Evolutionary conservation across 1,139 yeast genomes (phyloP), one percentile per base, ranked within the genome.

Genomic region (Pichia sp.): DNA sequence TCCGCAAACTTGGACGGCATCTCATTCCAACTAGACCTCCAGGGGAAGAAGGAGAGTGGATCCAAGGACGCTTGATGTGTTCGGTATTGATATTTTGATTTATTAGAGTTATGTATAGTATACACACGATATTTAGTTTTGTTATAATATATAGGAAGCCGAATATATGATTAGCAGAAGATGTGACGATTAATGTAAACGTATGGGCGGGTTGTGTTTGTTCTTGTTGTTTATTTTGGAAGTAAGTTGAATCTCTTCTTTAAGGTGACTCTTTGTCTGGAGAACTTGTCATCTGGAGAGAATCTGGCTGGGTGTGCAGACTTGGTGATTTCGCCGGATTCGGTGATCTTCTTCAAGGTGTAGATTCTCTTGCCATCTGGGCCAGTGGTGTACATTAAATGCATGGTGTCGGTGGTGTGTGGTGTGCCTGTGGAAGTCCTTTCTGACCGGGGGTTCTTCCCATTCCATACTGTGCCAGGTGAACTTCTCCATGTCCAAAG

Each of bases 291-390:
- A 68, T 93, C 99, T 60, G 99, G 99, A 42, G 99, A 93, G 70
- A 93, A 93, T 71, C 99, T 83, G 48, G 99, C 99, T 54, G 99
- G 99, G 70, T 94, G 99, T 31, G 99, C 99, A 57, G 96, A 87
- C 75, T 90, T 89, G 68, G 99, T 94, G 76, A 93, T 90, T 70
- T 90, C 96, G 55, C 98, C 98, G 11, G 75, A 72, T 54, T 77
- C 90, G 45, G 95, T 83, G 60, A 67, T 57, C 75, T 94, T 94
- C 71, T 87, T 76, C 60, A 94, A 78, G 47, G 99, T 94, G 79
- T 94, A 94, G 62, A 87, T 71, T 71, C 99, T 87, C 79, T 91
- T 90, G 62, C 99, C 99, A 60, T 90, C 96, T 56, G 81, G 80
- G 65, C 91, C 96, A 66, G 85, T 72, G 53, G 97, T 89, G 90